Base-by-base conservation (phyloP, 1,284 basidiomycete genomes). In the Ceratobasidium sp. region DNA sequence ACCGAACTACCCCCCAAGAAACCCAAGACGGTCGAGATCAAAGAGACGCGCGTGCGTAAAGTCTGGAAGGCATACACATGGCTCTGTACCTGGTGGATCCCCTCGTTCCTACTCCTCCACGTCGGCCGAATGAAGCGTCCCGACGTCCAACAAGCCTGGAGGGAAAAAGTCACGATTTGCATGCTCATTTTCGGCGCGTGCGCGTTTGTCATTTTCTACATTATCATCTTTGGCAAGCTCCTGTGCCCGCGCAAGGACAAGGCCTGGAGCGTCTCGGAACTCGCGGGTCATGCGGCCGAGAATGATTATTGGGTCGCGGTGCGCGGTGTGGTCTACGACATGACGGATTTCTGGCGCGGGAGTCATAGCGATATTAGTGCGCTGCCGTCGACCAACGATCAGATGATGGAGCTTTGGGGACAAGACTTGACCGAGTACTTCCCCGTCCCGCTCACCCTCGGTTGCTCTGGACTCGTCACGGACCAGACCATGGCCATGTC, bases 91-190 rank as follows among this genome's bases (percentile, higher is more conserved):
- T 96, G 87, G 82, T 92, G 86, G 85, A 89, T 97, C 10, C 96
- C 96, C 0, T 78, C 76, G 43, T 73, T 70, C 76, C 76, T 91
- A 25, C 82, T 95, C 13, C 81, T 79, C 12, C 80, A 82, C 32
- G 64, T 97, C 17, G 96, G 96, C 0, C 84, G 92, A 47, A 98
- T 99, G 96, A 97, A 97, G 78, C 89, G 96, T 3, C 92, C 94
- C 0, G 97, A 99, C 77, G 84, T 99, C 5, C 89, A 91, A 50
- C 86, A 98, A 72, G 96, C 96, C 0, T 99, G 97, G 96, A 83
- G 96, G 69, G 96, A 99, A 79, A 99, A 99, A 80, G 79, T 98
- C 49, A 87, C 96, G 0, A 95, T 96, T 73, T 95, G 90, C 80
- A 83, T 89, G 78, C 86, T 98, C 76, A 97, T 99, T 77, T 83